Evolutionary conservation across 805 yeast genomes (phyloP), one percentile per base, ranked within the genome.

Genomic region (Cyberlindnera lachancei): DNA sequence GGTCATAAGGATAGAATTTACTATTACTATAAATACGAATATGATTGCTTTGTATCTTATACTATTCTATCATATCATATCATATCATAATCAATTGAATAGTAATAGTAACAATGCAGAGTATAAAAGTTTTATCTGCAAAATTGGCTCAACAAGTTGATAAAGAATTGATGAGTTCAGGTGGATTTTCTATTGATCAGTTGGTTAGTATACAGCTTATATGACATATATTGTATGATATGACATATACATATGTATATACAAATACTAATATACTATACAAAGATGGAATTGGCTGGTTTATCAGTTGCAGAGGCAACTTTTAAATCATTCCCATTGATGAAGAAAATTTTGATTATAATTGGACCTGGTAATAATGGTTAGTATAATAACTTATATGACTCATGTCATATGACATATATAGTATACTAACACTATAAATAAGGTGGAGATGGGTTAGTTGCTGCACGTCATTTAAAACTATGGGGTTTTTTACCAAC

Each of bases 291-390:
- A 58, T 65, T 92, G 26, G 98, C 98, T 0, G 98, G 98, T 0
- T 66, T 88, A 18, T 76, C 96, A 2, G 96, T 90, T 8, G 96
- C 98, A 5, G 84, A 86, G 48, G 84, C 94, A 1, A 70, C 88
- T 3, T 75, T 73, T 49, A 70, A 66, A 30, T 66, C 76, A 22
- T 84, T 70, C 44, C 94, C 94, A 1, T 27, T 34, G 7, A 35
- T 52, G 10, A 62, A 61, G 27, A 56, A 62, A 9, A 78, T 87
- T 2, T 59, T 88, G 25, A 70, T 92, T 2, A 63, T 92, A 5
- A 86, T 79, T 9, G 98, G 98, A 0, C 97, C 97, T 0, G 98
- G 98, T 2, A 92, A 92, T 51, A 92, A 92, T 51, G 76, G 42
- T 35, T 20, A 7, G 37, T 34, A 10, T 18, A 4, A 14, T 14